Evolutionary conservation across 169 alveolate species (phyloP).

Genomic region (Eimeria necatrix): DNA sequence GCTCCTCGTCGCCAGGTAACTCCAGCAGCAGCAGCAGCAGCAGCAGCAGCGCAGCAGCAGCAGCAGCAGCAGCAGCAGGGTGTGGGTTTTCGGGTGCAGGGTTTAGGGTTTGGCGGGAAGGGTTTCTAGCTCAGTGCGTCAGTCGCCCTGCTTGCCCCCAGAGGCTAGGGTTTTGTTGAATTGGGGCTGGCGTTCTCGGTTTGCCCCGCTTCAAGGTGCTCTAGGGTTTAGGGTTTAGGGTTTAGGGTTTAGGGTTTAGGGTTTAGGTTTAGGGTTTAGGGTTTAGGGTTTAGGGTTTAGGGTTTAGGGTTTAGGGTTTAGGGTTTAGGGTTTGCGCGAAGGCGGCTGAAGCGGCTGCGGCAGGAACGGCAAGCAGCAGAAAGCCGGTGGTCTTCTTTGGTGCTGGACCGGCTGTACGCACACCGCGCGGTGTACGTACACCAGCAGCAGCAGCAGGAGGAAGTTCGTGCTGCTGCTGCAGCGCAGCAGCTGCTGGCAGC

Average conservation of each 20-base stretch:
- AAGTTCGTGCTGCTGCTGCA: neutral
- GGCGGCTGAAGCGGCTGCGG: constrained; percentile 59
- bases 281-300: constrained; percentile 1
- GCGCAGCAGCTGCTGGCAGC: constrained; percentile 33
- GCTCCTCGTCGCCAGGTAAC: constrained; percentile 55
- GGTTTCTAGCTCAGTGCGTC: too few relatives aligned
- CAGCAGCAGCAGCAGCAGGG: too few relatives aligned
- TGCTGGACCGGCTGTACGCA: constrained; percentile 44
- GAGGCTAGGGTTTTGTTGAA: neutral
- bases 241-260: neutral
- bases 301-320: constrained; percentile 35
- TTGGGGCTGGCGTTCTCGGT: too few relatives aligned
- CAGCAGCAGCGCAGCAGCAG: too few relatives aligned
- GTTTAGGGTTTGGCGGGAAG: too few relatives aligned
- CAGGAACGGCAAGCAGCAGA: constrained; percentile 7
- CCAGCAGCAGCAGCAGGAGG: constrained; percentile 77
- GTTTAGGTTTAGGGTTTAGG: neutral
- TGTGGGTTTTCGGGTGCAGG: too few relatives aligned
- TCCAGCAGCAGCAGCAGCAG: neutral
- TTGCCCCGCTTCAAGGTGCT: too few relatives aligned
- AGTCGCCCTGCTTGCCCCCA: neutral
- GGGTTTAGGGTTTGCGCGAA: constrained; percentile 50
- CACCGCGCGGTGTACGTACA: constrained; percentile 60
- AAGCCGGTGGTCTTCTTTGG: constrained; percentile 24
- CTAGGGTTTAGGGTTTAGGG: constrained; percentile 1